Percentiles rank a stretch among this genome's conserved stretches.
phyloP scores from a whole-genome alignment of 108 stramenopile genomes.

The Skeletonema tropicum region DNA sequence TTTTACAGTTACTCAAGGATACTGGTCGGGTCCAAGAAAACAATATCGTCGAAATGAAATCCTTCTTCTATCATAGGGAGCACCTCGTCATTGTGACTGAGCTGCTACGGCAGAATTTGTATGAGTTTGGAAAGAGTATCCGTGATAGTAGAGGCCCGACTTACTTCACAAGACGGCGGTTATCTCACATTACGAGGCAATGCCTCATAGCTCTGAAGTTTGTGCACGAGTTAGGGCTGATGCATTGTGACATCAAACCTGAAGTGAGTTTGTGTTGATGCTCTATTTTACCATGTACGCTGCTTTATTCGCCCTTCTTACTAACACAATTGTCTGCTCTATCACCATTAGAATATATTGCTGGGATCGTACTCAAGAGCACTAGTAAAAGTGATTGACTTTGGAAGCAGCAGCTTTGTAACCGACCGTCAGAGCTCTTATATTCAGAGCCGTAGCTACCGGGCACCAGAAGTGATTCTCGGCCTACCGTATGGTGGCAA shows the following conservation, averaged over 20 bases:
- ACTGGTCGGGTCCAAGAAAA: constrained; percentile 81
- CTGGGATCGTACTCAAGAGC: constrained; percentile 81
- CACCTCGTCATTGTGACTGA: constrained; percentile 98
- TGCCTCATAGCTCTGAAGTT: constrained; percentile 90
- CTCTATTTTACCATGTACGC: not conserved
- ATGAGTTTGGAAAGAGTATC: constrained; percentile 92
- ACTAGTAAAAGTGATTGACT: constrained; percentile 97
- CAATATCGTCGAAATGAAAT: constrained; percentile 89
- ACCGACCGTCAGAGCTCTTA: constrained; percentile 95
- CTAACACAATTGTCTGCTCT: not conserved
- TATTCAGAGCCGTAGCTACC: constrained; percentile 95
- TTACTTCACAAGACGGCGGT: constrained; percentile 91
- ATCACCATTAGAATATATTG: constrained; percentile 80
- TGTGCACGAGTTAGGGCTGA: constrained; percentile 88
- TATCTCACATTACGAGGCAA: constrained; percentile 87
- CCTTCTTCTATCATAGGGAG: constrained; percentile 97
- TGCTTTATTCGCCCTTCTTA: not conserved
- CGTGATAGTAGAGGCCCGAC: constrained; percentile 79
- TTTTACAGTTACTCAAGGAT: constrained; percentile 86
- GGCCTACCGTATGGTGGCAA: constrained; percentile 91
- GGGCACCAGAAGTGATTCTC: constrained; percentile 98
- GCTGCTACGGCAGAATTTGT: constrained; percentile 95
- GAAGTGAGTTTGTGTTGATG: constrained; percentile 51
- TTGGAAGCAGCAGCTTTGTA: constrained; percentile 96
- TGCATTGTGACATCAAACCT: constrained; percentile 99